Base-by-base conservation (phyloP, 2,329 filamentous ascomycete species). In the Stagonosporopsis vannaccii region DNA sequence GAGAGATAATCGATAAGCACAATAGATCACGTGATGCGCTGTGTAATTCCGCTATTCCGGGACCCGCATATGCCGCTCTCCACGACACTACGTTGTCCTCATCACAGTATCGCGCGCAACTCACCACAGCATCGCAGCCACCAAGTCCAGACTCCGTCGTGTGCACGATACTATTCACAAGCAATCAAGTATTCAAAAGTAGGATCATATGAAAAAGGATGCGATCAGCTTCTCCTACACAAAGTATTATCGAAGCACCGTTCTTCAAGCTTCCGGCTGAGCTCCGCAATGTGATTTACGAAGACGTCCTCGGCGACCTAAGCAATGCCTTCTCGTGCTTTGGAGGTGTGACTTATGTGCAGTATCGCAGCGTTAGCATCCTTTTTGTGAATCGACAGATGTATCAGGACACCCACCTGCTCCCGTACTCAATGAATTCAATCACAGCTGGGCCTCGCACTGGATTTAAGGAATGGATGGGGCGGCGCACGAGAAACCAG, bases 371-470 rank as follows among this genome's bases (percentile, higher is more conserved):
- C 33, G n/a, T 51, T 41, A 25, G 25, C 32, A 6, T 51, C 2
- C 36, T 37, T 6, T 41, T 20, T 19, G 41, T 46, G 20, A 52
- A 52, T 8, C 33, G 25, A n/a, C 26, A 52, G 15, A 45, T 52
- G 12, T 35, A 40, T 28, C 26, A 26, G 19, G 49, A 41, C 15
- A 35, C 41, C 4, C 19, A 19, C 7, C 40, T 51, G 6, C 33
- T 51, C 2, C 40, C 17, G 9, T 52, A 46, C 20, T 35, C 42
- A 1, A 11, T 46, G 35, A 46, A 44, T 32, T 40, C 42, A 12
- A 40, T 46, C 12, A 35, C 35, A 25, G 49, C 41, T n/a, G 49
- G 49, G n/a, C 42, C 42, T 40, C 35, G 35, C n/a, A 40, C 19
- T 20, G 6, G 28, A 28, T 45, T 45, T n/a, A 9, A 32, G 11